Evolutionary conservation across 169 alveolate genomes (phyloP).

Genomic region (Condylostoma magnum): DNA sequence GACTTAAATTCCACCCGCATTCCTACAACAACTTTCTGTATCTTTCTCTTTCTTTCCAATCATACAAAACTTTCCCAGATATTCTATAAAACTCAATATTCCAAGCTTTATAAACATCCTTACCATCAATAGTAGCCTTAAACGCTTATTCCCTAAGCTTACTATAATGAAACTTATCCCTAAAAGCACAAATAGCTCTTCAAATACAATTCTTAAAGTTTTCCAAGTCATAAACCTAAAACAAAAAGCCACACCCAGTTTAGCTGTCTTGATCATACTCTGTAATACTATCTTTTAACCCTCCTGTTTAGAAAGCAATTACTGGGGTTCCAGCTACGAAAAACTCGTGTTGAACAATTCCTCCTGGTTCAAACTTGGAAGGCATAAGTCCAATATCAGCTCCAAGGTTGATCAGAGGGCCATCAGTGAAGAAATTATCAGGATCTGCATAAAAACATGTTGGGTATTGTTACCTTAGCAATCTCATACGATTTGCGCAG

Average conservation of each 20-base stretch:
- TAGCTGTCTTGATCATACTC: conserved; percentile 66
- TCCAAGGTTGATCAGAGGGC: conserved; percentile 83
- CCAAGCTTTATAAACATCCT: neutral
- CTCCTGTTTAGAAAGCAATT: conserved; percentile 89
- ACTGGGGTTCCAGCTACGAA: conserved; percentile 91
- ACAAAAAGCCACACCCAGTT: conserved; percentile 83
- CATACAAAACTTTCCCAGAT: neutral
- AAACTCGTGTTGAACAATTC: conserved; percentile 91
- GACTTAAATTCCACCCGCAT: no score
- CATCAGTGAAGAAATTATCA: conserved; percentile 86
- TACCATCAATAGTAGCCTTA: neutral
- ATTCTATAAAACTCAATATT: neutral
- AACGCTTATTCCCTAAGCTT: neutral
- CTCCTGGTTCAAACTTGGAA: conserved; percentile 90
- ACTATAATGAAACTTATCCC: neutral
- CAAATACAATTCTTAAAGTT: neutral
- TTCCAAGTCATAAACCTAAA: conserved; percentile 12
- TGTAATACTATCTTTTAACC: conserved; percentile 85
- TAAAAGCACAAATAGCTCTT: neutral
- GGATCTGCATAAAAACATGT: conserved; percentile 89
- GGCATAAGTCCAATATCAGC: conserved; percentile 91
- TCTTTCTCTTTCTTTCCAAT: neutral
- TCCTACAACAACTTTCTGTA: no score
- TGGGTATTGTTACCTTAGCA: conserved; percentile 90
- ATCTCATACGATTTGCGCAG: conserved; percentile 91